These are phyloP conservation scores for Phyllosticta paracitricarpa DNA, from an alignment of 2,329 filamentous ascomycete genomes.

Conservation along the genomic window DNA sequence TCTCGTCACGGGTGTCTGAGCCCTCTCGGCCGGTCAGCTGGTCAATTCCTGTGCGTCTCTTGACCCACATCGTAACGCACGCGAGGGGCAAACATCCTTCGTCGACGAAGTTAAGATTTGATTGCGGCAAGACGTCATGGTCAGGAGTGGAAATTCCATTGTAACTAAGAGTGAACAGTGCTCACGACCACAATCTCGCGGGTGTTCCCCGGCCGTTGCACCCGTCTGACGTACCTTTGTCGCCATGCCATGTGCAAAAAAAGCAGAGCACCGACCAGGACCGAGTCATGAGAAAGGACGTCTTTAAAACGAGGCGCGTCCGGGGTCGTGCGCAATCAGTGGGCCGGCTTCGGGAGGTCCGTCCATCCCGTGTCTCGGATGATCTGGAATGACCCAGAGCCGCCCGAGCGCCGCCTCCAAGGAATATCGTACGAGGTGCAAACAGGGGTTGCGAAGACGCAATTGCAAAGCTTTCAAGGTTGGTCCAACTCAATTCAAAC, in stretches of 20 bases:
- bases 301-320: not conserved
- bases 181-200: not conserved
- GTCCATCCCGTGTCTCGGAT: not conserved
- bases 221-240: not conserved
- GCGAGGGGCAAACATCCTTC: not conserved
- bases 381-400: not conserved
- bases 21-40: not conserved
- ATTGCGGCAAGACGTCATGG: not conserved
- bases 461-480: not conserved
- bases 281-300: not conserved
- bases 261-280: not conserved
- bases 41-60: not conserved
- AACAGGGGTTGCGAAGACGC: not conserved
- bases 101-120: not conserved
- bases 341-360: not conserved
- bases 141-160: not conserved
- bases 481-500: not conserved
- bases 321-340: not conserved
- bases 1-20: too few relatives aligned
- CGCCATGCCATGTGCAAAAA: not conserved
- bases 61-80: not conserved
- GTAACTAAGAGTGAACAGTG: not conserved
- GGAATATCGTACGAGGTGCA: not conserved
- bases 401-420: not conserved
- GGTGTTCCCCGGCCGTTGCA: not conserved